Base-by-base conservation (phyloP, 2,329 filamentous ascomycete species). In the Paecilomyces dactylethromorphus region DNA sequence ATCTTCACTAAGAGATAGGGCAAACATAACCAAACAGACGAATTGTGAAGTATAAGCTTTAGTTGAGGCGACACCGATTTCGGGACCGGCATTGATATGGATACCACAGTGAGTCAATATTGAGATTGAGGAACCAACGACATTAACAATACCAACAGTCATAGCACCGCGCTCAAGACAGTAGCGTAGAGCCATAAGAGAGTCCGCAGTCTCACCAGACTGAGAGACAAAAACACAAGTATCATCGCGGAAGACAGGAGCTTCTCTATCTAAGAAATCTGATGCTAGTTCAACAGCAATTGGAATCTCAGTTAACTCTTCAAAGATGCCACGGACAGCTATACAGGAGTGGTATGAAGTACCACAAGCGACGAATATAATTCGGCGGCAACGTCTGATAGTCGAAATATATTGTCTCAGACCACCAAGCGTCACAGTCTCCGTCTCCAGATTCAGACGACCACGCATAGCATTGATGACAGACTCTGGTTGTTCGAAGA, bases 381-480 rank as follows among this genome's bases (percentile, higher is more conserved):
- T 92, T 77, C 94, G 88, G 71, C 94, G 87, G 85, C 94, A 99
- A 69, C 94, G 89, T 69, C 94, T 90, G 74, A 99, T 99, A 64
- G 94, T 97, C 67, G 87, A 86, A 72, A 99, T 95, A 82, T 97
- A 99, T 68, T 95, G 94, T 69, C 92, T 88, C 67, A 99, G 86
- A 67, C 94, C 94, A 83, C 94, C 94, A 26, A 99, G 87, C 10
- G 93, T 97, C 69, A 99, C 92, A 59, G 87, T 90, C 84, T 95
- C 96, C 83, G 97, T 96, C 69, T 87, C 88, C 61, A 89, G 83
- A 77, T 99, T 94, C 69, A 99, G 83, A 81, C 94, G 94, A 79
- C 94, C 94, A 87, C 94, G 91, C 94, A 99, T 99, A 66, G 94
- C 97, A 85, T 99, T 99, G 82, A 99, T 88, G 62, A 99, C 91